Base-by-base conservation (phyloP, 495 filamentous ascomycete genomes). In the Hyaloscypha bicolor region DNA sequence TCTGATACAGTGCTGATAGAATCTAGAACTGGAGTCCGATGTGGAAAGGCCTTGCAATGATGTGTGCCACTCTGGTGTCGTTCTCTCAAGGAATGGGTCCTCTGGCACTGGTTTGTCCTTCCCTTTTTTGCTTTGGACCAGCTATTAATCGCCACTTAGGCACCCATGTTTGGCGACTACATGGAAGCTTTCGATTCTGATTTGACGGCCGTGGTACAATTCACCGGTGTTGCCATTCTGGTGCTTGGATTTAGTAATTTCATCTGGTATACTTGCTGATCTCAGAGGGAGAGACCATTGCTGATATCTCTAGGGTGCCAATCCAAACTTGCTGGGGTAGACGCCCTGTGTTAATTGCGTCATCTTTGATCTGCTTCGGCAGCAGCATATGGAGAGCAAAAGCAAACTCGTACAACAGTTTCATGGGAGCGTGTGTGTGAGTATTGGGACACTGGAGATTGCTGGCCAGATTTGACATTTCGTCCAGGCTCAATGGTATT, bases 231-330 rank as follows among this genome's bases (percentile, higher is more conserved):
- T n/a, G 82, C 82, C 51, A 89, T 89, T 68, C 68, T 90, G 21
- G 82, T 89, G 0, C 78, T 89, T 8, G 87, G 87, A 1, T 89
- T 89, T 71, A 86, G 83, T 68, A 89, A 89, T 69, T 89, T 89
- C 75, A 79, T 89, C 67, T 88, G 87, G 74, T 72, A 63, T 12
- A 48, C 9, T 51, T 31, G 33, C 9, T 35, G 21, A 16, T 8
- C 35, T 4, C n/a, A 55, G 8, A 48, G 42, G 11, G 42, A 4
- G 16, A 19, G 42, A 51, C 5, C 9, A 0, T 63, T 2, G 39
- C 51, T 57, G 6, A 63, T 31, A 11, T 16, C 6, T 45, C 14
- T 25, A 72, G 70, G 86, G 83, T 89, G 29, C 87, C 87, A 3
- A 77, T 89, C 29, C 82, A 82, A 61, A 83, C 84, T 0, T 82